Percentiles rank a stretch among this genome's conserved stretches.
Conservation (phyloP, 768 basidiomycete genomes). For the Tricholoma sp. region DNA sequence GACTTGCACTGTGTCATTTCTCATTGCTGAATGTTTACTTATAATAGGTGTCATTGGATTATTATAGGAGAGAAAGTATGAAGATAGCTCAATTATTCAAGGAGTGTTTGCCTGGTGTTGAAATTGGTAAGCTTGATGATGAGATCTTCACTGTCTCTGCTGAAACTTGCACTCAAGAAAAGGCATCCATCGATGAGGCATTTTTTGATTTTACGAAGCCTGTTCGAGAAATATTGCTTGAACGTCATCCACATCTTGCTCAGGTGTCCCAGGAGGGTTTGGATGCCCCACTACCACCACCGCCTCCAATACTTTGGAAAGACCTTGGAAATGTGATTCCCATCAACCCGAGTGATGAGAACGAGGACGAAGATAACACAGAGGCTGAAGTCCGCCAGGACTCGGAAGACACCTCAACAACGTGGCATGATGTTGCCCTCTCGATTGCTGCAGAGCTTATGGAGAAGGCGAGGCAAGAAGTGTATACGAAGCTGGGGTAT, state of each 20-base stretch:
- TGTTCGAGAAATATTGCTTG: conserved; percentile 69
- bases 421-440: conserved; percentile 93
- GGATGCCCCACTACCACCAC: conserved; percentile 74
- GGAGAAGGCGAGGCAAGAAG: conserved; percentile 62
- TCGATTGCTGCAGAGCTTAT: conserved; percentile 87
- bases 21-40: not conserved
- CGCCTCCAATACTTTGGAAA: conserved; percentile 62
- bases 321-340: conserved; percentile 60
- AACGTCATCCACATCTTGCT: conserved; percentile 72
- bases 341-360: conserved; percentile 27
- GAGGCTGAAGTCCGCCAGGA: not conserved
- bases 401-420: conserved; percentile 33
- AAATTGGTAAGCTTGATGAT: conserved; percentile 55
- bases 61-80: conserved; percentile 84
- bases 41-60: conserved; percentile 80
- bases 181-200: conserved; percentile 96
- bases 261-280: conserved; percentile 64
- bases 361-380: not conserved
- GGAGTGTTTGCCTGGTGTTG: conserved; percentile 69
- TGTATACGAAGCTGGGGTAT: conserved; percentile 73
- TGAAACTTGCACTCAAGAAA: conserved; percentile 49
- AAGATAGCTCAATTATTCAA: conserved; percentile 85
- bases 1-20: not conserved
- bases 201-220: conserved; percentile 88
- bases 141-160: not conserved